Base-by-base conservation (phyloP, 1,139 yeast genomes). In the Nakaseomyces bracarensis region DNA sequence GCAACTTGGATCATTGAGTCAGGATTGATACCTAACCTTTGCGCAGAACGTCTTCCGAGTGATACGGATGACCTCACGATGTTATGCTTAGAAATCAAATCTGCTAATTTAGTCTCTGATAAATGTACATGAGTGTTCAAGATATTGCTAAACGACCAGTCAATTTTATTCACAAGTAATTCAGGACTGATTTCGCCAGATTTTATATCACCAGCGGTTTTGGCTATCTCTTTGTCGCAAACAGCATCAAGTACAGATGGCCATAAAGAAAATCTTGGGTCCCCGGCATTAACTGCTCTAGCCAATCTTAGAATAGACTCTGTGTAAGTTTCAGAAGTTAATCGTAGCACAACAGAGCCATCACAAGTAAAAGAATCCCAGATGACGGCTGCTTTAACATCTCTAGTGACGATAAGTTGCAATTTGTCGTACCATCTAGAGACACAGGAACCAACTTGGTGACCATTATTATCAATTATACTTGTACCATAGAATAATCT, bases 351-450 rank as follows among this genome's bases (percentile, higher is more conserved):
- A 0, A 83, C 79, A 2, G 89, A 82, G 39, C 85, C 82, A 60
- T 82, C 91, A 72, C 82, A 79, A n/a, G 82, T 74, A 31, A 82
- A 75, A 2, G 84, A 78, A 45, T 74, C 78, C 84, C 89, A 82
- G 27, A 80, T 79, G 21, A 82, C 75, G 11, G 87, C 87, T 1
- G 87, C 87, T 39, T 79, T 79, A 0, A 86, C 73, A 57, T 81
- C 82, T 40, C 70, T 68, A 1, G 89, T 79, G 9, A 82, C 77
- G 26, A 82, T 70, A 36, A 82, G 57, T 57, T 82, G 89, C 42
- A 82, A 63, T 57, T 82, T 82, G 58, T 82, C 93, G 56, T 80
- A 82, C 84, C 89, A 82, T 53, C 93, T 68, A 10, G 83, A 79
- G 15, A 81, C 76, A 65, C 91, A 82, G 2, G 86, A 75, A 15